phyloP scores from a whole-genome alignment of 2,329 filamentous ascomycete genomes.

The Sarocladium strictum region DNA sequence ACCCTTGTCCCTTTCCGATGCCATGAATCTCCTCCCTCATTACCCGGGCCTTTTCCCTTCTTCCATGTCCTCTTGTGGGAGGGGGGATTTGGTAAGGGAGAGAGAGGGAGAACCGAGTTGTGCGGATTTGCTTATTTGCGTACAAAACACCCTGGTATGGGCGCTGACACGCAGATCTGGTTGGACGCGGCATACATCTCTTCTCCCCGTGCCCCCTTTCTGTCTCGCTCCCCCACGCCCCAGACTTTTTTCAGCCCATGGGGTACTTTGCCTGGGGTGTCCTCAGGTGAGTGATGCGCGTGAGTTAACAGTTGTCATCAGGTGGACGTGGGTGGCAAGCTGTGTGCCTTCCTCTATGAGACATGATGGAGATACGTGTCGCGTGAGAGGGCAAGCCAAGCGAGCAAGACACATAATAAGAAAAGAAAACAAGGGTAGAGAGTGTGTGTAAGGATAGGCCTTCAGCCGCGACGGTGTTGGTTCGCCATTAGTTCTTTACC shows the following conservation, averaged over 20 bases:
- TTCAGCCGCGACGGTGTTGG: neutral
- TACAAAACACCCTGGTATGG: neutral
- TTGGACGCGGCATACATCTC: slow-evolving; percentile 1
- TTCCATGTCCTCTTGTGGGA: no score
- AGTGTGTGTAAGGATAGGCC: neutral
- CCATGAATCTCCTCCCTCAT: neutral
- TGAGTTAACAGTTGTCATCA: neutral
- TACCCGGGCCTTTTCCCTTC: no score
- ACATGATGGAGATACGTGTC: neutral
- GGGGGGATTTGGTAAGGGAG: no score
- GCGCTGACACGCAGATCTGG: neutral
- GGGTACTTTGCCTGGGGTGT: neutral
- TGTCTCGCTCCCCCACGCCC: slow-evolving; percentile 4
- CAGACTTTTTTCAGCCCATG: slow-evolving; percentile 8
- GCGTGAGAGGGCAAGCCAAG: neutral
- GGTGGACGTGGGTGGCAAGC: neutral
- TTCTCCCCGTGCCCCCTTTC: neutral
- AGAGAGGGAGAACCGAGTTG: no score
- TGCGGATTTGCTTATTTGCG: slow-evolving; percentile 5
- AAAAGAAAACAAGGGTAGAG: neutral
- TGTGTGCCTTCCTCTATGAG: neutral
- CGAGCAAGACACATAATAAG: neutral
- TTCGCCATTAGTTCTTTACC: neutral
- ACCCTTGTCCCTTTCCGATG: neutral
- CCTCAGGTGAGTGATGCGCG: neutral